These are phyloP conservation scores for Cyclotella choctawhatcheeana DNA, from an alignment of 108 stramenopile species.

Conservation along the genomic window DNA sequence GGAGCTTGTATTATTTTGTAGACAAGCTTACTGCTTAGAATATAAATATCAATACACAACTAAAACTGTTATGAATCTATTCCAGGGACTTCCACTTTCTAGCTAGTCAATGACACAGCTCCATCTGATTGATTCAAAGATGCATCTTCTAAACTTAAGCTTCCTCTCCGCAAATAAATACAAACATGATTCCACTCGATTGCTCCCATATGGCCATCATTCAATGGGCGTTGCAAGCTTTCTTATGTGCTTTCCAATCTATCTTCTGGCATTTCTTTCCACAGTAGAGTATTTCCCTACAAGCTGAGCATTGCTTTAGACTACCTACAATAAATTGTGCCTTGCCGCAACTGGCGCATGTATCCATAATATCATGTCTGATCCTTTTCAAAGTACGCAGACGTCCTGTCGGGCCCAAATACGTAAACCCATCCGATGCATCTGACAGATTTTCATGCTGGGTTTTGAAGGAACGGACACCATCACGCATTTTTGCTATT, in stretches of 20 bases:
- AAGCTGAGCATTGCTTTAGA: conserved; percentile 15
- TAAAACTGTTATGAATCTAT: too few relatives aligned
- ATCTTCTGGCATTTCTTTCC: conserved; percentile 12
- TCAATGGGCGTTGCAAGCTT: too few relatives aligned
- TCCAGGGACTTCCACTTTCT: too few relatives aligned
- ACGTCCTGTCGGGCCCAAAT: not conserved
- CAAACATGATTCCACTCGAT: too few relatives aligned
- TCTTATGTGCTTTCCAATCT: conserved; percentile 22
- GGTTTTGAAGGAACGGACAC: conserved; percentile 9
- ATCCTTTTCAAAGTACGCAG: not conserved
- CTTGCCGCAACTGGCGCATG: conserved; percentile 14
- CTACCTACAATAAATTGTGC: conserved; percentile 8
- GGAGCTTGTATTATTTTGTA: conserved; percentile 40
- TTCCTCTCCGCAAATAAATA: too few relatives aligned
- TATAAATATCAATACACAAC: too few relatives aligned
- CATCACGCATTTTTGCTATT: conserved; percentile 14
- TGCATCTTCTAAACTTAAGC: too few relatives aligned
- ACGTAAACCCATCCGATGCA: not conserved
- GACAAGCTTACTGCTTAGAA: too few relatives aligned
- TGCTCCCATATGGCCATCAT: too few relatives aligned
- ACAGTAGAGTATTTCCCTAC: conserved; percentile 6
- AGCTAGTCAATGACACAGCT: too few relatives aligned
- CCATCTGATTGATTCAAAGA: too few relatives aligned
- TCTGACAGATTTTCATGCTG: too few relatives aligned
- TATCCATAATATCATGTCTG: not conserved